Evolutionary conservation across 2,329 filamentous ascomycete genomes (phyloP).

Genomic region (Botrytis aclada): DNA sequence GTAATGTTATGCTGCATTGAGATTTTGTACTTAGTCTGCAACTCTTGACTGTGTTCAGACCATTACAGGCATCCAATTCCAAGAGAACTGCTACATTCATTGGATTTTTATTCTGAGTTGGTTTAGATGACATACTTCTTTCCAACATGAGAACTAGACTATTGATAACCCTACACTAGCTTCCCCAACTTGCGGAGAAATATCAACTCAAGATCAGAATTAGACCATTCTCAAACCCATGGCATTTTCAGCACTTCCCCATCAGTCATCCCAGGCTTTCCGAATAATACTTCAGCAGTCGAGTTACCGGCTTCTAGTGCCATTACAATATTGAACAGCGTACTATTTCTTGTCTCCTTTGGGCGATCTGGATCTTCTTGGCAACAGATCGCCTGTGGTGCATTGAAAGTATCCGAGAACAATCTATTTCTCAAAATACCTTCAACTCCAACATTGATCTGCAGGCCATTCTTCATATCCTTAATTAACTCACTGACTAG

Average conservation of each 20-base stretch:
- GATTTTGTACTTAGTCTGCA: neutral
- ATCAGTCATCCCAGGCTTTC: neutral
- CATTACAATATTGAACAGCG: slow-evolving; percentile 38
- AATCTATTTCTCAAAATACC: slow-evolving; percentile 35
- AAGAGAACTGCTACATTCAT: neutral
- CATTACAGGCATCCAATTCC: neutral
- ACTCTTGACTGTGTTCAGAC: neutral
- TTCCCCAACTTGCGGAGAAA: neutral
- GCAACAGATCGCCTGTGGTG: slow-evolving; percentile 40
- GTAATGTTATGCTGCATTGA: neutral
- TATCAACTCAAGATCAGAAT: neutral
- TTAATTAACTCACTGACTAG: slow-evolving; percentile 26
- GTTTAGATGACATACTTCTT: neutral
- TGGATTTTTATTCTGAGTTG: neutral
- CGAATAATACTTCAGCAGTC: slow-evolving; percentile 2
- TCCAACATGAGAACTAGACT: neutral
- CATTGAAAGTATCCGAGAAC: slow-evolving; percentile 41
- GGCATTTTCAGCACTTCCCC: neutral
- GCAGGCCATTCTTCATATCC: neutral
- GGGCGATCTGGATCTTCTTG: slow-evolving; percentile 35
- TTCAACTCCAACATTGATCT: neutral
- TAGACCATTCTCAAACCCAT: neutral
- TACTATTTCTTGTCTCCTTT: slow-evolving; percentile 35
- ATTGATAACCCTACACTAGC: neutral
- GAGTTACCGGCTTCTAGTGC: neutral